Evolutionary conservation across 164 flowering plant species (phyloP), one percentile per base, ranked within the genome.

Genomic region (Echeveria elegans): DNA sequence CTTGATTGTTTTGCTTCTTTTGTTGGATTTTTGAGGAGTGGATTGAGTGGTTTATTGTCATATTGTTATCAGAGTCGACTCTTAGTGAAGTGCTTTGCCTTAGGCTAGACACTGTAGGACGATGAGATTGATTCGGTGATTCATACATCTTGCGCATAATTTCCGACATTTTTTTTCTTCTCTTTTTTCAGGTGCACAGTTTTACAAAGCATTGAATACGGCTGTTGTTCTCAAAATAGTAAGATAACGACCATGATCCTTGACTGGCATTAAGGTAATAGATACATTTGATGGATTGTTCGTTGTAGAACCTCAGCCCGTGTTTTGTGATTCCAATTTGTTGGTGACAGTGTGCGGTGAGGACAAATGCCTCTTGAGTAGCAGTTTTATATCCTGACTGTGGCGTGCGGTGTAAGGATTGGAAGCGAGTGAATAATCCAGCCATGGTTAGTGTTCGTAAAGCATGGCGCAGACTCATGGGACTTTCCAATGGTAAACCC

Each of bases 401-500:
- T 28, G 0, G 18, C n/a, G 12, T 18, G 8, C 14, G 0, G 18
- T 7, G 12, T 18, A 28, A 14, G 32, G 34, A 56, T 28, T 29
- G 30, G 19, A 26, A 26, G 19, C 32, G 19, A 56, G 61, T 56
- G 18, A 53, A 23, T 23, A 36, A 71, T 40, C 58, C 62, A 75
- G 68, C 70, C 47, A 92, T 92, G 98, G 98, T 92, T 75, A 92
- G 98, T 86, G 71, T 92, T 70, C 76, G 98, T 48, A 81, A 63
- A 63, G 66, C 66, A 34, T 63, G 96, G 75, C 92, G 96, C 73
- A 89, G 70, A 72, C 88, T 85, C 47, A 69, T 89, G 74, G 90
- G 88, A 71, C 82, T 85, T 63, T 78, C 81, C 70, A 50, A 88
- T 29, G 95, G 96, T 89, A 86, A 52, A 26, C 23, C 52, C 67